Evolutionary conservation across 352 stramenopile genomes (phyloP).

Genomic region (Plasmopara viticola): DNA sequence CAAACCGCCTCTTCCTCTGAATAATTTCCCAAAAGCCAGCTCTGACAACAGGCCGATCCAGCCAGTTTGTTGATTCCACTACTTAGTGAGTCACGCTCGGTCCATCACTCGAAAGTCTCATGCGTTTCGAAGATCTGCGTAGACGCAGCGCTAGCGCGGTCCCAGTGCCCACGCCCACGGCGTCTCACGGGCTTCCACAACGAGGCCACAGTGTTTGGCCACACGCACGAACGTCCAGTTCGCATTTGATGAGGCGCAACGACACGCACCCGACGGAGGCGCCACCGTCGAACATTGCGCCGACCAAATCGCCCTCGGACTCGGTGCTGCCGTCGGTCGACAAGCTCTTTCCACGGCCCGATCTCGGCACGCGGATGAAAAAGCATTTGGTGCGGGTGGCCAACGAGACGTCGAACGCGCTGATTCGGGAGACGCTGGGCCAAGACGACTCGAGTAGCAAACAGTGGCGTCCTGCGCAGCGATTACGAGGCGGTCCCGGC

Average conservation of each 20-base stretch:
- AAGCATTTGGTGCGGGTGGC: constrained; percentile 71
- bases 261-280: constrained; percentile 8
- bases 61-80: background rate
- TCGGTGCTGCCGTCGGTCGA: constrained; percentile 15
- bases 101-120: constrained; percentile 1
- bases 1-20: too few species aligned
- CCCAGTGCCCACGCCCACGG: constrained; percentile 8
- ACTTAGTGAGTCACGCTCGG: background rate
- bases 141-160: constrained; percentile 18
- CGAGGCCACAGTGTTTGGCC: constrained; percentile 23
- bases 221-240: constrained; percentile 12
- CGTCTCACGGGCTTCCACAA: constrained; percentile 6
- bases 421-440: constrained; percentile 65
- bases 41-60: background rate
- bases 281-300: constrained; percentile 11
- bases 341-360: constrained; percentile 50
- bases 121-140: constrained; percentile 27
- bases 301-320: constrained; percentile 10
- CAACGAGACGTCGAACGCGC: constrained; percentile 76
- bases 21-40: background rate
- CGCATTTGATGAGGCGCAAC: constrained; percentile 20
- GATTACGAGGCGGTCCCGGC: constrained; percentile 17
- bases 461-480: constrained; percentile 49
- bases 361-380: constrained; percentile 66
- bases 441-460: constrained; percentile 36